Evolutionary conservation across 495 filamentous ascomycete genomes (phyloP).

Genomic region (Chaetomium fimeti): DNA sequence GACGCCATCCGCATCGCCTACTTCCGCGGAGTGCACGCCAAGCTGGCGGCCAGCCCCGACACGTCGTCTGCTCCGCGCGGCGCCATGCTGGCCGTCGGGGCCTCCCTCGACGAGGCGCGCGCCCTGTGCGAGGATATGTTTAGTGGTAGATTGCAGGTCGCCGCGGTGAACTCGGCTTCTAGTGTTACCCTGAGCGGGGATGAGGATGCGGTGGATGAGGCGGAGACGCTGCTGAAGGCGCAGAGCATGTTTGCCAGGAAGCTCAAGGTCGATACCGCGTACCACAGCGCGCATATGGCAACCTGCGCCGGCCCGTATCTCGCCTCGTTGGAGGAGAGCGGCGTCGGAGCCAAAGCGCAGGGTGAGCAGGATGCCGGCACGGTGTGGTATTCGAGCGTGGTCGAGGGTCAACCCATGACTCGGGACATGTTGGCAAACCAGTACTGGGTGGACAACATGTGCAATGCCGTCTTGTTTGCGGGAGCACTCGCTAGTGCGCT

Average conservation of each 20-base stretch:
- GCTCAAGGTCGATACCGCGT: constrained; percentile 39
- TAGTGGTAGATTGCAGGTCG: too few species aligned
- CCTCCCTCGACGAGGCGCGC: too few species aligned
- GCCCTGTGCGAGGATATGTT: too few species aligned
- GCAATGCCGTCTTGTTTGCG: too few species aligned
- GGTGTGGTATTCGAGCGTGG: not conserved
- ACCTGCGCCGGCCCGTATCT: constrained; percentile 26
- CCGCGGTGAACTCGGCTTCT: too few species aligned
- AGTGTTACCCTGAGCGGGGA: constrained; percentile 42
- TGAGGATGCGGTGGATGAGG: constrained; percentile 31
- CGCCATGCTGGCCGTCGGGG: too few species aligned
- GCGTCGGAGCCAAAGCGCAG: too few species aligned
- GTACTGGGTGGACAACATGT: constrained; percentile 10
- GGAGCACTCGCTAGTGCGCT: not conserved
- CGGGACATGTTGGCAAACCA: not conserved
- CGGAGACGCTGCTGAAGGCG: constrained; percentile 17
- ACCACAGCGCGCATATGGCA: constrained; percentile 44
- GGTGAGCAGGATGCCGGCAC: too few species aligned
- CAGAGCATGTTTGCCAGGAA: constrained; percentile 27
- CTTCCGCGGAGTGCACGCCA: constrained; percentile 20
- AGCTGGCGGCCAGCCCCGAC: too few species aligned
- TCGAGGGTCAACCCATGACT: not conserved
- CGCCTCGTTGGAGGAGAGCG: constrained; percentile 27
- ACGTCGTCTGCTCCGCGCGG: too few species aligned
- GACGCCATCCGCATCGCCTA: constrained; percentile 31